phyloP scores from a whole-genome alignment of 495 filamentous ascomycete species.

The Talaromyces ruber region DNA sequence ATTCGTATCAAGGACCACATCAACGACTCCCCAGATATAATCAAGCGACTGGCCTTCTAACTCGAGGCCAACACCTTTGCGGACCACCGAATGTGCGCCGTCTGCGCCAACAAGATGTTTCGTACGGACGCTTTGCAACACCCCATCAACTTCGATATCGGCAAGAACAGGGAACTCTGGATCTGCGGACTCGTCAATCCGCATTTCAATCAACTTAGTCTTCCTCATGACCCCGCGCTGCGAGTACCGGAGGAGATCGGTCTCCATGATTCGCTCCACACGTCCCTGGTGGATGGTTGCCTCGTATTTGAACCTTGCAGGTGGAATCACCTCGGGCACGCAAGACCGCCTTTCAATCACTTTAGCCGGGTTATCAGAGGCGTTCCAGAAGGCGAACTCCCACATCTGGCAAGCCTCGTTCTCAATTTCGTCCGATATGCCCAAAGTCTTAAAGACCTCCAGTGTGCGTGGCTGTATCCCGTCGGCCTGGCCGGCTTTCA shows the following conservation, averaged over 20 bases:
- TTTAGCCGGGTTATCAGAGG: too few relatives aligned
- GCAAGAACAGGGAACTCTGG: too few relatives aligned
- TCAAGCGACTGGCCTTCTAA: conserved; percentile 14
- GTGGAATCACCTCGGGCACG: conserved; percentile 18
- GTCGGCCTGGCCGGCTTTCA: too few relatives aligned
- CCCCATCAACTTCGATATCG: too few relatives aligned
- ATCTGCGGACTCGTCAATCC: too few relatives aligned
- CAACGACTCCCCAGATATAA: conserved; percentile 31
- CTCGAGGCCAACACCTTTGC: conserved; percentile 14
- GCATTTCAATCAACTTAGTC: conserved; percentile 1
- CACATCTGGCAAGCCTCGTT: too few relatives aligned
- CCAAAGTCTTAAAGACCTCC: too few relatives aligned
- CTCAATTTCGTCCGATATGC: too few relatives aligned
- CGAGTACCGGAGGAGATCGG: conserved; percentile 14
- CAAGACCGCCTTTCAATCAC: conserved; percentile 22
- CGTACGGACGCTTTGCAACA: conserved; percentile 6
- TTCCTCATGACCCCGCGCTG: conserved; percentile 5
- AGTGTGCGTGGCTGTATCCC: too few relatives aligned
- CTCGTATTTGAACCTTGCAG: conserved; percentile 21
- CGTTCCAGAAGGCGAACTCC: too few relatives aligned
- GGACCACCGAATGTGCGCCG: conserved; percentile 13
- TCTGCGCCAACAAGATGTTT: conserved; percentile 23
- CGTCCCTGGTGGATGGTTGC: conserved; percentile 24
- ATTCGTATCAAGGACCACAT: conserved; percentile 24
- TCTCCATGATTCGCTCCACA: conserved; percentile 20